A percentile compares a stretch with the other conserved stretches of the same genome.
These are phyloP conservation scores for Rhizophora mangle DNA, from an alignment of 345 rosid genomes.

Conservation along the genomic window DNA sequence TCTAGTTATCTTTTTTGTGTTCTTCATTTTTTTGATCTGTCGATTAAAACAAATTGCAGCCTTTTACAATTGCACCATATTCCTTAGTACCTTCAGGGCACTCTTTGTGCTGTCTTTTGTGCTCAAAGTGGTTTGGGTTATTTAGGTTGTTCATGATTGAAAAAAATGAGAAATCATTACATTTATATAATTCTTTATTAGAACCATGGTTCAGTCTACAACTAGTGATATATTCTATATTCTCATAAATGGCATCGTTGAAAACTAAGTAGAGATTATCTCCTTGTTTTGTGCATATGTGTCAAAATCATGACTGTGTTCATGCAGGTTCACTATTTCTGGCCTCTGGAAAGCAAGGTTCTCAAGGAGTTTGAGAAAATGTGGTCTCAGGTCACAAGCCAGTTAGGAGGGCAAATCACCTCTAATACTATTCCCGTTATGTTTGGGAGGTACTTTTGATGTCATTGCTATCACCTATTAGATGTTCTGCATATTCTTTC, in stretches of 20 bases:
- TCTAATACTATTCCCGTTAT: slow-evolving; percentile 66
- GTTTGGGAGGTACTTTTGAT: slow-evolving; percentile 79
- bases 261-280: slow-evolving; percentile 3
- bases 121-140: neutral
- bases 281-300: slow-evolving; percentile 4
- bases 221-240: too few species aligned
- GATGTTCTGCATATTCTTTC: neutral
- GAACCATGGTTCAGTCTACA: too few species aligned
- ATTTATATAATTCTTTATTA: too few species aligned
- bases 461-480: neutral
- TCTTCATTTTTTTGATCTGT: neutral
- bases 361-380: slow-evolving; percentile 52
- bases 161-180: neutral
- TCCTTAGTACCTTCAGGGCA: neutral
- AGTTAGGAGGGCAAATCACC: slow-evolving; percentile 56
- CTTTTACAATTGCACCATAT: neutral
- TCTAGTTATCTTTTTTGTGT: neutral
- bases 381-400: slow-evolving; percentile 62
- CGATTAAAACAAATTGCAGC: neutral
- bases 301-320: slow-evolving; percentile 24
- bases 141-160: neutral
- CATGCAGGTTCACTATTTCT: slow-evolving; percentile 68
- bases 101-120: neutral
- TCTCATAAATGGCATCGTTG: too few species aligned
- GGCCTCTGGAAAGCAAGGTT: slow-evolving; percentile 56